Evolutionary conservation across 2,329 filamentous ascomycete species (phyloP), one percentile per base, ranked within the genome.

Genomic region (Fusarium tupiense): DNA sequence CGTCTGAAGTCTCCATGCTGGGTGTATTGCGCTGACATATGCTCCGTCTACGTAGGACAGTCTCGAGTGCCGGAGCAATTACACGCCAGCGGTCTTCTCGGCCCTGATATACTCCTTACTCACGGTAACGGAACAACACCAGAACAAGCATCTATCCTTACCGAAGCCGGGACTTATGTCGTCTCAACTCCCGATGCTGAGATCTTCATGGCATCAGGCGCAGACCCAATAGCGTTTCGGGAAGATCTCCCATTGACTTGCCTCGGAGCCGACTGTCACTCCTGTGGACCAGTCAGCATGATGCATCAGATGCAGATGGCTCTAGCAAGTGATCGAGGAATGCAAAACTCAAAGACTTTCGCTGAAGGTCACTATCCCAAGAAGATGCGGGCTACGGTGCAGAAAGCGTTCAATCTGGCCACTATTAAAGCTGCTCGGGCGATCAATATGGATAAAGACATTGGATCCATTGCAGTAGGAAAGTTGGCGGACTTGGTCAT

Each of bases 91-190:
- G 65, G 65, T 3, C 10, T 68, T 4, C 64, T 68, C 3, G 54
- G 54, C 1, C 41, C 64, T 1, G 41, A 68, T 19, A 19, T 68
- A 0, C 64, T 68, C 8, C 54, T 68, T 2, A 53, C 64, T 2
- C 64, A 68, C n/a, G 65, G 65, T 2, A 68, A 68, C 3, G 64
- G 64, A 19, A 62, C 54, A 17, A 68, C 64, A 8, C 47, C 64
- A 8, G 64, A 68, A 49, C 65, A 68, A 47, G 65, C 54, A 11
- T 19, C 41, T 20, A 54, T 68, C 0, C 65, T 68, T 10, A 68
- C 47, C 1, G 47, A 41, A 8, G 41, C 54, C 0, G 64, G 65
- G 8, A 68, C 65, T 5, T 62, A 68, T 9, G 33, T 68, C 6
- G 54, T 53, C 17, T 68, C 64, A 6, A 68, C 65, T 0, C 64